Conservation (phyloP, 192 early-diverging fungal species). For the Podila minutissima region DNA sequence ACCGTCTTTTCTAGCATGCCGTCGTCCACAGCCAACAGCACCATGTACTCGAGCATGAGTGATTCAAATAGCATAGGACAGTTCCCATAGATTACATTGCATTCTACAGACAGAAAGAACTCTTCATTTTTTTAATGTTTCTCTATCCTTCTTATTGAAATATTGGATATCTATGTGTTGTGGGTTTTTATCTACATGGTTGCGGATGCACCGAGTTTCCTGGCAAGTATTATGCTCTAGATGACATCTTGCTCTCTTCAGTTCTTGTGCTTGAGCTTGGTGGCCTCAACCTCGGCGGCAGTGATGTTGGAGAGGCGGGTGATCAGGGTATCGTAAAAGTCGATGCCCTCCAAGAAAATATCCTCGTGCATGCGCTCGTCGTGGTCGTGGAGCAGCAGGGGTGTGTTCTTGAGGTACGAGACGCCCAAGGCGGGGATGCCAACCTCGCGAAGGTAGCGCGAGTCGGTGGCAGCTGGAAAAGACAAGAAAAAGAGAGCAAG, state of each 20-base stretch:
- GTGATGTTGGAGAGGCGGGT: constrained; percentile 61
- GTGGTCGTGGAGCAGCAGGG: constrained; percentile 86
- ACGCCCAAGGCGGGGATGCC: constrained; percentile 87
- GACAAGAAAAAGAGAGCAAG: background rate
- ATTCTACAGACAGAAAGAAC: too few relatives aligned
- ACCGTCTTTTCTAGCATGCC: too few relatives aligned
- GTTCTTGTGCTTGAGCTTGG: constrained; percentile 19
- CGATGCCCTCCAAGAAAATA: constrained; percentile 75
- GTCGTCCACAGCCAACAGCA: too few relatives aligned
- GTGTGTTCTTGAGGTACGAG: constrained; percentile 81
- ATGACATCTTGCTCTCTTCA: background rate
- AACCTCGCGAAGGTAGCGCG: constrained; percentile 76
- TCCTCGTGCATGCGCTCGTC: constrained; percentile 86
- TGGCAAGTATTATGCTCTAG: too few relatives aligned
- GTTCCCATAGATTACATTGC: too few relatives aligned
- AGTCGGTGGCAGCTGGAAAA: constrained; percentile 74
- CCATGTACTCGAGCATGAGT: too few relatives aligned
- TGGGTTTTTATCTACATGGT: too few relatives aligned
- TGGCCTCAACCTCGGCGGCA: constrained; percentile 37
- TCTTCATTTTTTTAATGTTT: too few relatives aligned
- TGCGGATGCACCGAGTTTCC: too few relatives aligned
- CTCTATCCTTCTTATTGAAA: too few relatives aligned
- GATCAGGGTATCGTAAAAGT: constrained; percentile 77
- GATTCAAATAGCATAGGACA: too few relatives aligned
- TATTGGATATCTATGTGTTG: too few relatives aligned